These are phyloP conservation scores for Hylodesmum podocarpum DNA, from an alignment of 306 rosid species.

Conservation along the genomic window DNA sequence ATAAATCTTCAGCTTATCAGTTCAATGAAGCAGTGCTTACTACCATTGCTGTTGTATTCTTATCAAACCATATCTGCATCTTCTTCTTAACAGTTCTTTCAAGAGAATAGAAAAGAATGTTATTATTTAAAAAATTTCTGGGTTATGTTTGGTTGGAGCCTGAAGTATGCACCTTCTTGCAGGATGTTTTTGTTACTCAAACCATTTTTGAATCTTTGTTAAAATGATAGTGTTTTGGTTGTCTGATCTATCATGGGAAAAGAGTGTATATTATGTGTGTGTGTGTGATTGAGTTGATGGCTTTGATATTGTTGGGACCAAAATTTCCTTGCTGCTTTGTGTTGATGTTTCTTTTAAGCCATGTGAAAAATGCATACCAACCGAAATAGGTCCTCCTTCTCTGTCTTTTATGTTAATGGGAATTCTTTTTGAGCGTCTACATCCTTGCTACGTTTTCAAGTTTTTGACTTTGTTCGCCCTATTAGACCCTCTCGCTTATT, in stretches of 20 bases:
- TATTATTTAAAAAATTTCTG: not conserved
- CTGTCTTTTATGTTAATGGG: conserved; percentile 1
- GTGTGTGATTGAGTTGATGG: conserved; percentile 2
- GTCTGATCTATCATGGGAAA: conserved; percentile 6
- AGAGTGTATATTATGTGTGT: not conserved
- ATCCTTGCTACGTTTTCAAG: conserved; percentile 13
- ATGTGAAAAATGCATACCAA: conserved; percentile 40
- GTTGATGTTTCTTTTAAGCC: conserved; percentile 18
- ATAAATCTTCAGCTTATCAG: conserved; percentile 6
- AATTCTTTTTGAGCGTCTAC: not conserved
- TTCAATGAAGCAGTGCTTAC: not conserved
- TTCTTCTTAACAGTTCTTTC: not conserved
- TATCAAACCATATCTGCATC: not conserved
- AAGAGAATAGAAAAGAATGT: not conserved
- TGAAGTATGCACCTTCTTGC: not conserved
- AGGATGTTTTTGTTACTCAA: not conserved
- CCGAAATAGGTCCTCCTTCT: not conserved
- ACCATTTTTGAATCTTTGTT: not conserved
- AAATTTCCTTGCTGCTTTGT: not conserved
- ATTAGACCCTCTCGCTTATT: conserved; percentile 8
- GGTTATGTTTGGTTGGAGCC: not conserved
- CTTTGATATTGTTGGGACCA: not conserved
- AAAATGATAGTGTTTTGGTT: not conserved
- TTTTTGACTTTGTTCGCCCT: not conserved
- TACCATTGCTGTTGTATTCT: not conserved